Percentiles rank a stretch among this genome's conserved stretches.
phyloP scores from a whole-genome alignment of 2,329 filamentous ascomycete genomes.

The Scedosporium aurantiacum region DNA sequence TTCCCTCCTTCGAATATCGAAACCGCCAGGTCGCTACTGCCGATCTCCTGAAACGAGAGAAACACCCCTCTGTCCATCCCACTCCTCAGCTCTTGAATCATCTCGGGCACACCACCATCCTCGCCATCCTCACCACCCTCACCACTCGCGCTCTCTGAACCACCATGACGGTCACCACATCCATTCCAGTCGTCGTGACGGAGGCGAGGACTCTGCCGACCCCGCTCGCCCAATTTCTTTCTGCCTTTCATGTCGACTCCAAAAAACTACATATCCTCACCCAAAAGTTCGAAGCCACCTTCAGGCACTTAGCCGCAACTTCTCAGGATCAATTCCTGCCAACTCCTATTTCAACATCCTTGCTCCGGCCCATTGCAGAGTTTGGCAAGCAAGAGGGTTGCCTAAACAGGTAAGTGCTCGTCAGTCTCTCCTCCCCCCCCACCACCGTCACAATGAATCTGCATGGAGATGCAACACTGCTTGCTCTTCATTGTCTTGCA shows the following conservation, averaged over 20 bases:
- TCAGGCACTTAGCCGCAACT: conserved; percentile 37
- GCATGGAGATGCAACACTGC: neutral
- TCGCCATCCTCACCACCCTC: neutral
- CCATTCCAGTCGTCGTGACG: neutral
- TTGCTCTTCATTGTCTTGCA: neutral
- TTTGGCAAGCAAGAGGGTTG: conserved; percentile 21
- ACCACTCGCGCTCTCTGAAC: neutral
- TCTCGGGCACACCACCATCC: neutral
- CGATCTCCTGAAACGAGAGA: too few relatives aligned
- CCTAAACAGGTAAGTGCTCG: conserved; percentile 31
- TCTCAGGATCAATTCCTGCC: conserved; percentile 46
- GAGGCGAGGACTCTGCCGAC: neutral
- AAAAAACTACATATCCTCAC: conserved; percentile 35
- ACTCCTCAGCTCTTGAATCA: too few relatives aligned
- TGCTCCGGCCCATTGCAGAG: conserved; percentile 37
- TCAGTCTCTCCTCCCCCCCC: neutral
- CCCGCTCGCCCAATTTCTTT: conserved; percentile 33
- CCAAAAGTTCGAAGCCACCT: conserved; percentile 33
- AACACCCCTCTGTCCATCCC: too few relatives aligned
- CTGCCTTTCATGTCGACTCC: conserved; percentile 37
- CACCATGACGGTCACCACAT: neutral
- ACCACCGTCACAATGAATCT: neutral
- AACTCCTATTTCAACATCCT: conserved; percentile 49
- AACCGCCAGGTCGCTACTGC: too few relatives aligned
- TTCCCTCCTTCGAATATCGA: too few relatives aligned